phyloP scores from a whole-genome alignment of 116 monocot species.

The Papilionanthe hybrid region DNA sequence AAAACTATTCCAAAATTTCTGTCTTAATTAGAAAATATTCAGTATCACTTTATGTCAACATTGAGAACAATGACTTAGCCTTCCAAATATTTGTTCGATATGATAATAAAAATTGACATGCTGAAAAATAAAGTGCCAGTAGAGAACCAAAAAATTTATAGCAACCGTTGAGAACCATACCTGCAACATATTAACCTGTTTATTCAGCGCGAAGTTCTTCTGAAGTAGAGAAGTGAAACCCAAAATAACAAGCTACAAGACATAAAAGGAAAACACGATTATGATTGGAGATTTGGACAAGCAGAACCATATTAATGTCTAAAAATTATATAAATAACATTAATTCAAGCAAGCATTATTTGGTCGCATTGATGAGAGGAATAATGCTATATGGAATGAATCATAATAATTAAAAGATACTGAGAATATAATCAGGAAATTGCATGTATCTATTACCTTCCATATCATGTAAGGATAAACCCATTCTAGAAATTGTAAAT shows the following conservation, averaged over 20 bases:
- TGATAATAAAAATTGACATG: neutral
- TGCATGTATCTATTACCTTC: neutral
- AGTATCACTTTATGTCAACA: neutral
- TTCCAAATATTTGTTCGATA: neutral
- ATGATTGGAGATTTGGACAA: neutral
- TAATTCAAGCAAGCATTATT: neutral
- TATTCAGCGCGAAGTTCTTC: constrained; percentile 42
- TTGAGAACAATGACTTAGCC: neutral
- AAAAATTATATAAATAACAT: neutral
- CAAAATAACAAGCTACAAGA: constrained; percentile 31
- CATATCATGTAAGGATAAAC: neutral
- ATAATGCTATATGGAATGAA: constrained; percentile 4
- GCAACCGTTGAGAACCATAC: constrained; percentile 6
- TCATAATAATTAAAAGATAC: neutral
- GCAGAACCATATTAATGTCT: neutral
- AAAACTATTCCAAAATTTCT: neutral
- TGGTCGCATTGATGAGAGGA: neutral
- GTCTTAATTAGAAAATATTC: neutral
- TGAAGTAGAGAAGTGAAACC: constrained; percentile 40
- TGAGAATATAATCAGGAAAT: neutral
- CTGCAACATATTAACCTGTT: constrained; percentile 35
- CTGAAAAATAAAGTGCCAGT: neutral
- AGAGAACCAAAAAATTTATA: constrained; percentile 6
- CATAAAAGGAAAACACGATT: neutral
- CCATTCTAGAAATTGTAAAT: neutral